A percentile compares a stretch with the other conserved stretches of the same genome.
Conservation (phyloP, 495 filamentous ascomycete species). For the Xylaria palmicola region DNA sequence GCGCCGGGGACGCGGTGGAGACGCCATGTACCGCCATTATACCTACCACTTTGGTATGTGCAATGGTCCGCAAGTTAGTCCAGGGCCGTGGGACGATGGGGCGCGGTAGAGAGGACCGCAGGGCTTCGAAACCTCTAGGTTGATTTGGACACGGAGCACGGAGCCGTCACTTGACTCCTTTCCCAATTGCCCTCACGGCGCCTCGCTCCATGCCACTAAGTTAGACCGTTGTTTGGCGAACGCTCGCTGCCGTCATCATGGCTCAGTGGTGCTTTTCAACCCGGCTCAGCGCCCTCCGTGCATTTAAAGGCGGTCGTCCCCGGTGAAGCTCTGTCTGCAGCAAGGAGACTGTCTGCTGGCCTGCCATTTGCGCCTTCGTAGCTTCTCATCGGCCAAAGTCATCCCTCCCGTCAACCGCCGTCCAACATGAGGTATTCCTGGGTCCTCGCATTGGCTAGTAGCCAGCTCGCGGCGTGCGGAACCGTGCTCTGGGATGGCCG, state of each 20-base stretch:
- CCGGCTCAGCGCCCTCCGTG: neutral
- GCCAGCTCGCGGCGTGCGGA: constrained; percentile 24
- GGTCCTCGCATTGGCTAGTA: constrained; percentile 10
- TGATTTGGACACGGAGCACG: constrained; percentile 17
- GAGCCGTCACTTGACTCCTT: neutral
- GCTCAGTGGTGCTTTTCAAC: neutral
- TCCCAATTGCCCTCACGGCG: neutral
- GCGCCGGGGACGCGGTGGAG: constrained; percentile 6
- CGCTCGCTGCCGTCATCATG: neutral
- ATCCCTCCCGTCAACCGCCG: neutral
- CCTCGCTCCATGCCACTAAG: neutral
- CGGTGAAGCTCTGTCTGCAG: neutral
- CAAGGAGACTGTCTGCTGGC: too few relatives aligned
- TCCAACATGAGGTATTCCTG: constrained; percentile 14
- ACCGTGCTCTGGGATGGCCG: constrained; percentile 61
- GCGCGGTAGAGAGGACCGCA: neutral
- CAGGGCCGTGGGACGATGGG: neutral
- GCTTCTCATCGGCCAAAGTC: neutral
- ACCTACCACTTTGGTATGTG: neutral
- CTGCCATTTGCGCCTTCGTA: neutral
- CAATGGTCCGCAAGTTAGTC: too few relatives aligned
- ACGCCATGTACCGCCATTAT: constrained; percentile 16
- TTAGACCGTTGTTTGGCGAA: neutral
- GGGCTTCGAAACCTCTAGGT: constrained; percentile 4
- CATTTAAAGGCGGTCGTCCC: neutral